Conservation (phyloP, 805 yeast species). For the Candida xiaguanensis region DNA sequence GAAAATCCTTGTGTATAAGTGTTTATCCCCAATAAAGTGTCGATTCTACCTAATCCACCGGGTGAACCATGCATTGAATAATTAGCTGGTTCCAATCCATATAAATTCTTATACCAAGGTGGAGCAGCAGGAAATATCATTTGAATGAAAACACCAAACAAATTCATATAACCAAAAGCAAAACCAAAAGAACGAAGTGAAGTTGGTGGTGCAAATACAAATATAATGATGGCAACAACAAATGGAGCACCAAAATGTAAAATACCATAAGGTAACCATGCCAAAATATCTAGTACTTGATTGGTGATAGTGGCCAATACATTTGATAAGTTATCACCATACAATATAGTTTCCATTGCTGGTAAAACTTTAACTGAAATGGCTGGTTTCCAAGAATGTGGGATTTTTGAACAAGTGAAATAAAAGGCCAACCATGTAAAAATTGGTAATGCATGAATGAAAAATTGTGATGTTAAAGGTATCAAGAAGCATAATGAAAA, state of each 20-base stretch:
- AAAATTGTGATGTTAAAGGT: constrained; percentile 82
- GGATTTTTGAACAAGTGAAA: constrained; percentile 72
- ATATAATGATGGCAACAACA: constrained; percentile 71
- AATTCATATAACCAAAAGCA: constrained; percentile 93
- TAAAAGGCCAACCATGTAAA: constrained; percentile 82
- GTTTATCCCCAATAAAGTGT: constrained; percentile 69
- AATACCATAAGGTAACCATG: constrained; percentile 94
- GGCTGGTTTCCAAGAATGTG: constrained; percentile 76
- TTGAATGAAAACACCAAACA: constrained; percentile 80
- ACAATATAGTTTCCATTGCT: constrained; percentile 84
- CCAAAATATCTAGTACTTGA: constrained; percentile 69
- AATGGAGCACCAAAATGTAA: constrained; percentile 90
- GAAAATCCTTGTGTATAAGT: constrained; percentile 79
- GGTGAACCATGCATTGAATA: constrained; percentile 92
- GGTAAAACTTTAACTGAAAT: constrained; percentile 86
- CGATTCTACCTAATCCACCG: constrained; percentile 91
- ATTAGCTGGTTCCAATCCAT: constrained; percentile 87
- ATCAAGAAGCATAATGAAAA: constrained; percentile 48
- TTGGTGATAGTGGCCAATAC: constrained; percentile 72
- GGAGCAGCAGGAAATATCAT: constrained; percentile 90
- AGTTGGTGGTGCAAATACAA: constrained; percentile 89
- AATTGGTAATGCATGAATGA: constrained; percentile 77
- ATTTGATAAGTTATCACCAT: constrained; percentile 86
- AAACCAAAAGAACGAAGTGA: constrained; percentile 79
- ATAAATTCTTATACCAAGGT: constrained; percentile 88